Evolutionary conservation across 305 asterid genomes (phyloP).

Genomic region (Fraxinus angustifolia): DNA sequence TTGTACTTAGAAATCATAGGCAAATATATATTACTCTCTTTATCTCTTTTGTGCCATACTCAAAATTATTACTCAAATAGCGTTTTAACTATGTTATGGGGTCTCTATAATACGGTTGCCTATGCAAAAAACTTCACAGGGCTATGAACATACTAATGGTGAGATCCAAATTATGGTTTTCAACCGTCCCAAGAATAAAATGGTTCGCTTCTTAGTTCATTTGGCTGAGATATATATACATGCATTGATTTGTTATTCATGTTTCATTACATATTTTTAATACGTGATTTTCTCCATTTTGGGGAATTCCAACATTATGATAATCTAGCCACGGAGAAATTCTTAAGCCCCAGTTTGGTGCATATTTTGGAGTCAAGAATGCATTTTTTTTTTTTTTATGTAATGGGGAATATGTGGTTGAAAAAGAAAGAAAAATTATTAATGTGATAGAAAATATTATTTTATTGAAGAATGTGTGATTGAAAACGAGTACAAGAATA

Average conservation of each 20-base stretch:
- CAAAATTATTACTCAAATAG: background rate
- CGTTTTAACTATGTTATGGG: background rate
- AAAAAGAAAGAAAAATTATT: no score
- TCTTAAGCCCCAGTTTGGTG: no score
- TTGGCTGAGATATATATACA: background rate
- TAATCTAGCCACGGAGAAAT: no score
- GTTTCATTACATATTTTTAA: background rate
- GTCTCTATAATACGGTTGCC: background rate
- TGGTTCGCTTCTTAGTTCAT: background rate
- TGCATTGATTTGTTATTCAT: background rate
- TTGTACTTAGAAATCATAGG: constrained; percentile 28
- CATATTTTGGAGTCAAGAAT: no score
- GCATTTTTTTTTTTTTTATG: no score
- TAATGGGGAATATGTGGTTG: no score
- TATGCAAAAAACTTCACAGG: background rate
- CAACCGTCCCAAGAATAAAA: background rate
- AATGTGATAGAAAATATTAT: no score
- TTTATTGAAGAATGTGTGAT: no score
- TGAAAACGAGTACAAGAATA: no score
- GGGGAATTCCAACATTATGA: no score
- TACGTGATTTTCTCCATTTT: no score
- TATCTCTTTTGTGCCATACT: background rate
- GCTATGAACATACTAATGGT: background rate
- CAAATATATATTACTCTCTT: background rate
- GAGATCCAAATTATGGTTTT: background rate